Conservation (phyloP, 1,139 yeast species). For the Debaryomycetaceae sp. region DNA sequence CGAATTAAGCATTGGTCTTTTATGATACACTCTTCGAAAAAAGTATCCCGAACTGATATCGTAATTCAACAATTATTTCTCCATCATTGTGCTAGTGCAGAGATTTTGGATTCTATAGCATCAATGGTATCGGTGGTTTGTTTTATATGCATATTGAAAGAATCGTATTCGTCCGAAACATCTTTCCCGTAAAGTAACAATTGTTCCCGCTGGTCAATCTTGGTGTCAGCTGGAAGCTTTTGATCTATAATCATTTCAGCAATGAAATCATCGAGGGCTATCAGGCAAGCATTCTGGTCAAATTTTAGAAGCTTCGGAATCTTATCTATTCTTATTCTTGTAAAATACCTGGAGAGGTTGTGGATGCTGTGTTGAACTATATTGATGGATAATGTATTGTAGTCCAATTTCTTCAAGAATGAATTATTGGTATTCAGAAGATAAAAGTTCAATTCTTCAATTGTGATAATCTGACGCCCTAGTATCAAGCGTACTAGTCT, state of each 20-base stretch:
- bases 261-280: slow-evolving; percentile 22
- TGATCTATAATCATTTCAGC: slow-evolving; percentile 32
- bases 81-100: neutral
- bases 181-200: slow-evolving; percentile 22
- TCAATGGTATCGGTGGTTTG: slow-evolving; percentile 21
- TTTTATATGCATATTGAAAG: slow-evolving; percentile 19
- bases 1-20: too few relatives aligned
- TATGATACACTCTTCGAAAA: too few relatives aligned
- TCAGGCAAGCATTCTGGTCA: slow-evolving; percentile 5
- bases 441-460: neutral
- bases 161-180: slow-evolving; percentile 6
- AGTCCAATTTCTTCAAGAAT: slow-evolving; percentile 12
- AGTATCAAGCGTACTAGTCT: neutral
- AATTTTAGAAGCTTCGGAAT: slow-evolving; percentile 15
- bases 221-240: slow-evolving; percentile 28
- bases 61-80: too few relatives aligned
- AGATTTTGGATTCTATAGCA: slow-evolving; percentile 2
- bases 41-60: too few relatives aligned
- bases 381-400: slow-evolving; percentile 17
- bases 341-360: slow-evolving; percentile 27
- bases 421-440: slow-evolving; percentile 4
- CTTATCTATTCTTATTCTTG: slow-evolving; percentile 19
- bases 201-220: slow-evolving; percentile 32
- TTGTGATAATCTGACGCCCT: neutral
- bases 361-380: slow-evolving; percentile 32